Evolutionary conservation across 106 monocot genomes (phyloP).

Genomic region (Dendrobium officinale): DNA sequence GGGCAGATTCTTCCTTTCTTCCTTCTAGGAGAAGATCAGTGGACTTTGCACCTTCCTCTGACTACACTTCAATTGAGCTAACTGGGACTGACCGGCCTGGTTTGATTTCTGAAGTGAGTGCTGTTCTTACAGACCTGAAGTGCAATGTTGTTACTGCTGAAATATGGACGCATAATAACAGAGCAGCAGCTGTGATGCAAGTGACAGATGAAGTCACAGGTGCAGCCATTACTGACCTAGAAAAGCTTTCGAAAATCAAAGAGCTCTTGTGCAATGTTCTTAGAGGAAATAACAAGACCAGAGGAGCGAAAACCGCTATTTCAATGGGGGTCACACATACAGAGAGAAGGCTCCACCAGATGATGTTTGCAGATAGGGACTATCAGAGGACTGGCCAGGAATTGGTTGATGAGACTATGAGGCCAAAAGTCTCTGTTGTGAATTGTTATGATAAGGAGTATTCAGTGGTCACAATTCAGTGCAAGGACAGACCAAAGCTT

Average conservation of each 20-base stretch:
- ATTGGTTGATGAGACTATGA: conserved; percentile 19
- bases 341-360: conserved; percentile 90
- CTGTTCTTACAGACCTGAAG: conserved; percentile 66
- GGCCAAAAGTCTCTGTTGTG: conserved; percentile 60
- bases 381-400: conserved; percentile 50
- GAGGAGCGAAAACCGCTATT: conserved; percentile 57
- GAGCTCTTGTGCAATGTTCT: conserved; percentile 70
- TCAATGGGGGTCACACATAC: conserved; percentile 53
- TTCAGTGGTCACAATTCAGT: conserved; percentile 77
- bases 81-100: conserved; percentile 90
- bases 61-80: conserved; percentile 78
- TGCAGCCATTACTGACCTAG: conserved; percentile 46
- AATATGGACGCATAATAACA: conserved; percentile 84
- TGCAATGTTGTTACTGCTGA: conserved; percentile 88
- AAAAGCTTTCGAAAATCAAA: conserved; percentile 65
- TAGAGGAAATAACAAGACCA: conserved; percentile 53
- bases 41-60: conserved; percentile 42
- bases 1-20: conserved; percentile 40
- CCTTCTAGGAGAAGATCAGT: conserved; percentile 57
- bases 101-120: conserved; percentile 83
- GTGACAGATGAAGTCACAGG: conserved; percentile 63
- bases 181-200: conserved; percentile 82
- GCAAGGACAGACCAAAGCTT: conserved; percentile 87
- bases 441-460: conserved; percentile 82
- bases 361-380: conserved; percentile 97